Percentiles rank a stretch among this genome's conserved stretches.
Evolutionary conservation across 192 early-diverging fungal genomes (phyloP).

Genomic region (Fimicolochytrium jonesii): DNA sequence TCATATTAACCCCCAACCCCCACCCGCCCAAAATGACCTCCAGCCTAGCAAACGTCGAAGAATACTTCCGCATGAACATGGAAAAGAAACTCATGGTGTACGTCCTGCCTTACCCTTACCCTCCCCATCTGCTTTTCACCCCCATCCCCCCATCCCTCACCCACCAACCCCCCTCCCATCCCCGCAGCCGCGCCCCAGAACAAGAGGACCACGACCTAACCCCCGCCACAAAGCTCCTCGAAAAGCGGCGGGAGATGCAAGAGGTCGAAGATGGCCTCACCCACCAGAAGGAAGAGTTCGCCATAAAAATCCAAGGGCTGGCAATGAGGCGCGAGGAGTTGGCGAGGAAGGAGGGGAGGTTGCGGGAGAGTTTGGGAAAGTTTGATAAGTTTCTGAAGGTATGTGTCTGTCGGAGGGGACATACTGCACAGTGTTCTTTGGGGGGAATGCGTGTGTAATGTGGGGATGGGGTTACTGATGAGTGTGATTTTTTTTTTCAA

Average conservation of each 20-base stretch:
- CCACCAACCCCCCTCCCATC: background rate
- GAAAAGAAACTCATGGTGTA: conserved; percentile 56
- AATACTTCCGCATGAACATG: conserved; percentile 49
- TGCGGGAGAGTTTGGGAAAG: conserved; percentile 55
- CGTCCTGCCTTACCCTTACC: background rate
- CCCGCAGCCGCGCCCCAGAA: conserved; percentile 46
- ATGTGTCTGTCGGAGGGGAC: background rate
- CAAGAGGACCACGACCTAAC: conserved; percentile 62
- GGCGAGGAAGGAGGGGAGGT: conserved; percentile 47
- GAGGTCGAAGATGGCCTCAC: conserved; percentile 58
- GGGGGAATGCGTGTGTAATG: background rate
- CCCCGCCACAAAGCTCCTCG: conserved; percentile 53
- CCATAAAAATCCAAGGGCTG: conserved; percentile 60
- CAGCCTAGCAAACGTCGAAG: conserved; percentile 23
- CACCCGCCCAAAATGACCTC: conserved; percentile 20
- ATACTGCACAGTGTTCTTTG: too few species aligned
- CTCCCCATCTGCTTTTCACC: background rate
- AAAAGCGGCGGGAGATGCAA: conserved; percentile 60
- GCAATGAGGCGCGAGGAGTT: conserved; percentile 54
- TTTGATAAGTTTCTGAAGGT: conserved; percentile 67
- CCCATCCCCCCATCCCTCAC: background rate
- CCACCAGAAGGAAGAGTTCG: conserved; percentile 62
- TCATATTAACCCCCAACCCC: too few species aligned
- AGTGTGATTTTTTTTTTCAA: background rate
- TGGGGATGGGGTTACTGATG: background rate